Conservation (phyloP, 768 basidiomycete genomes). For the Botryobasidium botryosum region DNA sequence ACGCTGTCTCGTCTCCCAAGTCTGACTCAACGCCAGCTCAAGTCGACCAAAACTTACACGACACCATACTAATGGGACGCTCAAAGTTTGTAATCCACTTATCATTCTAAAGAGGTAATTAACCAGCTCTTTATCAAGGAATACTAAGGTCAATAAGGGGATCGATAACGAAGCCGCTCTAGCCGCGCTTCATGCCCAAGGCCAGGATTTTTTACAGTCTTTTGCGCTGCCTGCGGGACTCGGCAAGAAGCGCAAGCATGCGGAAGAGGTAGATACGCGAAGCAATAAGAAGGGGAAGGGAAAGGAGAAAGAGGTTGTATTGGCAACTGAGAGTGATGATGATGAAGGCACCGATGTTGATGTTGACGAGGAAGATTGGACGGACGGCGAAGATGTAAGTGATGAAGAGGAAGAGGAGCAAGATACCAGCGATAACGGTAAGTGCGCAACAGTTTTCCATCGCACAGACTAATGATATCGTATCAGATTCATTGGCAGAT, state of each 20-base stretch:
- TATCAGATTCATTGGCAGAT: not conserved
- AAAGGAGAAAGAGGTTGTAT: conserved; percentile 4
- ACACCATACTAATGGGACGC: no score
- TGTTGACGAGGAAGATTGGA: not conserved
- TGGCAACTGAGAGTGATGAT: conserved; percentile 2
- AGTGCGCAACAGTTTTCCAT: conserved; percentile 2
- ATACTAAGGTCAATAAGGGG: no score
- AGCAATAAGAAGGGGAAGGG: conserved; percentile 6
- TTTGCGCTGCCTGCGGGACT: conserved; percentile 19
- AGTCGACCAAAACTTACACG: no score
- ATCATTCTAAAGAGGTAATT: no score
- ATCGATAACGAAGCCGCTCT: conserved; percentile 21
- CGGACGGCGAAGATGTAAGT: conserved; percentile 14
- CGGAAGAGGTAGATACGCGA: not conserved
- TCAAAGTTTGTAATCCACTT: no score
- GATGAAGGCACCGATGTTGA: not conserved
- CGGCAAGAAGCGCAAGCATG: conserved; percentile 14
- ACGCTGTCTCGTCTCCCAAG: no score
- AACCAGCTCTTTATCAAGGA: no score
- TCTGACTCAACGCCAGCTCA: no score
- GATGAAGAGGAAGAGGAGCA: conserved; percentile 14
- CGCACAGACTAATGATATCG: not conserved
- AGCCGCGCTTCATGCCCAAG: conserved; percentile 28
- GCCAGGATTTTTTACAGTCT: conserved; percentile 28
- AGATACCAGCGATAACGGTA: conserved; percentile 10